Base-by-base conservation (phyloP, 2,329 filamentous ascomycete genomes). In the Aureobasidium musti region DNA sequence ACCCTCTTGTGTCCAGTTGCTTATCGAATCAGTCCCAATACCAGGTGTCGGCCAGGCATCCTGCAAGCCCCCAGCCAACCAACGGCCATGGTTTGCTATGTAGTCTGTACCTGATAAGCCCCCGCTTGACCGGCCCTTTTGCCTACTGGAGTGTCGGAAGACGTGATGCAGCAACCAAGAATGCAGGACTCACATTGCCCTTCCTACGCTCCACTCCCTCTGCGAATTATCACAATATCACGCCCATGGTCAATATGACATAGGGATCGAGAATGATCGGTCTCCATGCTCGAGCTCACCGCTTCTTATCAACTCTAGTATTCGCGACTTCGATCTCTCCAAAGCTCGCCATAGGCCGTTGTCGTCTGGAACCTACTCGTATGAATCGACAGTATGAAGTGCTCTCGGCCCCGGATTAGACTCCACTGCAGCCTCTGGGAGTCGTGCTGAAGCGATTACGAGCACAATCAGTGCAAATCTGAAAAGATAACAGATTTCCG, bases 41-140 rank as follows among this genome's bases (percentile, higher is more conserved):
- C 59, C 59, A 63, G 41, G 11, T 21, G 43, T 47, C 43, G 35
- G 30, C n/a, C 43, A 52, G 45, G 45, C 30, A 52, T 33, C 59
- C 30, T 63, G 33, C 59, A 63, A 52, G 59, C 59, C 59, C 59
- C 49, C 43, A 41, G 13, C 57, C 41, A 52, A 63, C 59, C 59
- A 63, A 52, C 59, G 30, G 59, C 45, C 41, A 35, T 28, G 21
- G 17, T n/a, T n/a, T 28, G 21, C 59, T 23, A 13, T 57, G 37
- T 57, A 26, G 53, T 37, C 59, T 49, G 59, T 63, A 63, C 41
- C 30, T 50, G 59, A 50, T 63, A 63, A 63, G 59, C 59, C 59
- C 19, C 59, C 43, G 59, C 59, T 52, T 63, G 43, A 33, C 13
- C 59, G 59, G 59, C 47, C 59, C 59, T 63, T 30, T 39, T 63